A percentile compares a stretch with the other conserved stretches of the same genome.
phyloP scores from a whole-genome alignment of 140 eudicot genomes.

The Flaveria floridana region DNA sequence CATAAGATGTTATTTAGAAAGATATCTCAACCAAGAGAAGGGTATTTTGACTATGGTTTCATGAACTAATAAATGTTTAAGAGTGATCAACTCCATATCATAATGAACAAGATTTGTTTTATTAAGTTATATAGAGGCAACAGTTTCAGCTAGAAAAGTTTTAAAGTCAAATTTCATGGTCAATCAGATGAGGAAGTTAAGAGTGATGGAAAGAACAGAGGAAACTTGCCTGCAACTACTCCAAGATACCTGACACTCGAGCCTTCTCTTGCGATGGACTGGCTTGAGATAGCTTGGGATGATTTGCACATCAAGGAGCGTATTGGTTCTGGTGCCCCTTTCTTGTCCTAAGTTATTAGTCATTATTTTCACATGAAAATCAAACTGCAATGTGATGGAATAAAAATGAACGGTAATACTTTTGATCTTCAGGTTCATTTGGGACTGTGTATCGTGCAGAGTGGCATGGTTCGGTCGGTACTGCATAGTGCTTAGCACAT shows the following conservation, averaged over 20 bases:
- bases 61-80: no score
- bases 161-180: constrained; percentile 18
- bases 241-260: constrained; percentile 75
- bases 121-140: background rate
- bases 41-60: no score
- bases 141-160: background rate
- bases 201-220: constrained; percentile 37
- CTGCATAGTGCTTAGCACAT: constrained; percentile 26
- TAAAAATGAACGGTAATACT: background rate
- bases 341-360: background rate
- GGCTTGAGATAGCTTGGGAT: constrained; percentile 98
- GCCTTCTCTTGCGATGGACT: constrained; percentile 94
- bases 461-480: constrained; percentile 98
- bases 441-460: constrained; percentile 99
- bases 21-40: background rate
- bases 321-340: constrained; percentile 72
- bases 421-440: constrained; percentile 63
- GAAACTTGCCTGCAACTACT: constrained; percentile 39
- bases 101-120: background rate
- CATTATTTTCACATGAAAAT: background rate
- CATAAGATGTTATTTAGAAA: no score
- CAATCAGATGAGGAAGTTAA: constrained; percentile 45
- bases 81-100: background rate
- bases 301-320: constrained; percentile 89
- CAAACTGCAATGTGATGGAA: constrained; percentile 10